A percentile compares a stretch with the other conserved stretches of the same genome.
These are phyloP conservation scores for Pittosporum tobira DNA, from an alignment of 129 eudicot genomes.

Conservation along the genomic window DNA sequence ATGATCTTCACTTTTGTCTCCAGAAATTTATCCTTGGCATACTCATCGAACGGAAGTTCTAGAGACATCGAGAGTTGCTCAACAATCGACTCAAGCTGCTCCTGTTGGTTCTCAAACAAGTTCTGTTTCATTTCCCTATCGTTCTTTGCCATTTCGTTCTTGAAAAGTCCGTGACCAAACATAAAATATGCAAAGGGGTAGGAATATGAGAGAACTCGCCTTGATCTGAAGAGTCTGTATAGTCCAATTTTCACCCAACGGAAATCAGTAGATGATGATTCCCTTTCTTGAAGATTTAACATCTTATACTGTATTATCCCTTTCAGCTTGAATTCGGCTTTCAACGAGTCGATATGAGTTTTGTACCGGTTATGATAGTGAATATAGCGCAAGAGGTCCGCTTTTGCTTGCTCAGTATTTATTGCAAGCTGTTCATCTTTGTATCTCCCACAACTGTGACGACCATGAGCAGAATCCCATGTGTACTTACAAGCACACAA, in stretches of 20 bases:
- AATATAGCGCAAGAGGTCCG: conserved; percentile 29
- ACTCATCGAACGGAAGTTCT: conserved; percentile 19
- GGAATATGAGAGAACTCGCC: conserved; percentile 10
- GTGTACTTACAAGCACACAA: conserved; percentile 54
- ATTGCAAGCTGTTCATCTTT: conserved; percentile 28
- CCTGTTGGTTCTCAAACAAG: conserved; percentile 22
- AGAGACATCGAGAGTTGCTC: conserved; percentile 20
- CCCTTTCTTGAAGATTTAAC: conserved; percentile 1
- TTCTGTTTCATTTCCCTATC: conserved; percentile 18
- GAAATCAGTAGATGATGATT: neutral
- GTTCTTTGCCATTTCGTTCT: conserved; percentile 16
- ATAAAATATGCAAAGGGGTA: conserved; percentile 18
- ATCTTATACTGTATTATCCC: neutral
- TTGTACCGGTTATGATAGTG: conserved; percentile 45
- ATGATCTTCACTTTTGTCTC: conserved; percentile 16
- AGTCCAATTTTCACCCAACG: neutral
- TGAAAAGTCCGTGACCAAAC: conserved; percentile 21
- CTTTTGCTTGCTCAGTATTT: conserved; percentile 27
- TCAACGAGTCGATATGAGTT: conserved; percentile 52
- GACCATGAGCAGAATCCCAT: conserved; percentile 35
- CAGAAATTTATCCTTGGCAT: conserved; percentile 6
- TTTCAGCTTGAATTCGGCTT: conserved; percentile 35
- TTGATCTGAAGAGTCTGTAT: conserved; percentile 13
- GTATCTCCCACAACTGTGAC: conserved; percentile 68
- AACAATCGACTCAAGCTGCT: conserved; percentile 21